These are phyloP conservation scores for Actinidia arguta DNA, from an alignment of 179 eudicot species.

Conservation along the genomic window DNA sequence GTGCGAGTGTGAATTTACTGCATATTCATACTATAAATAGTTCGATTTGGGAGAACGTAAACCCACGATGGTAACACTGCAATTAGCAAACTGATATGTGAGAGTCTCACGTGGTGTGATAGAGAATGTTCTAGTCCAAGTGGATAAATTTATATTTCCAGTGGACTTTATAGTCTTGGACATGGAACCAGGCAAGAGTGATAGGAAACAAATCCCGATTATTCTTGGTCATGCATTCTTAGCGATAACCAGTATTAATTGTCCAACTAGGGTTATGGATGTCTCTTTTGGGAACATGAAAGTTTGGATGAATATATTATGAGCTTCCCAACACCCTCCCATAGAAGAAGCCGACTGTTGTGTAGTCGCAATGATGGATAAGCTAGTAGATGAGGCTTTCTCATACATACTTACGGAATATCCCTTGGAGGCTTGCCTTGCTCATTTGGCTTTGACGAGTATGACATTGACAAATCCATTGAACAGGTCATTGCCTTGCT, in stretches of 20 bases:
- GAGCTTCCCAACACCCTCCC: too few species aligned
- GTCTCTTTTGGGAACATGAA: neutral
- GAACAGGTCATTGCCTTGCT: neutral
- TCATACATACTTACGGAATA: neutral
- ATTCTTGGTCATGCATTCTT: neutral
- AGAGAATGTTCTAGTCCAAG: too few species aligned
- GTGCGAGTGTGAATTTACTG: too few species aligned
- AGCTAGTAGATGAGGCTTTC: neutral
- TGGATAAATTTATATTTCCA: too few species aligned
- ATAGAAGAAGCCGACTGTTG: neutral
- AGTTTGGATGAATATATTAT: neutral
- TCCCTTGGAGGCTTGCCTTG: neutral
- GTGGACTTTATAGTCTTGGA: too few species aligned
- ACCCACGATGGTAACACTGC: too few species aligned
- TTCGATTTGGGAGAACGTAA: too few species aligned
- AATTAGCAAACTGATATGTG: too few species aligned
- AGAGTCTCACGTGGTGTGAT: too few species aligned
- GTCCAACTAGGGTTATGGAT: neutral
- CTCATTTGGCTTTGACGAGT: neutral
- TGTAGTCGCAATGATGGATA: neutral
- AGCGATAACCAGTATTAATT: neutral
- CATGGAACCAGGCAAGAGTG: too few species aligned
- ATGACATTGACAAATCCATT: neutral
- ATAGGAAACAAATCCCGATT: too few species aligned
- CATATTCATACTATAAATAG: too few species aligned